Evolutionary conservation across 2,329 filamentous ascomycete genomes (phyloP).

Genomic region (Colletotrichum sp.): DNA sequence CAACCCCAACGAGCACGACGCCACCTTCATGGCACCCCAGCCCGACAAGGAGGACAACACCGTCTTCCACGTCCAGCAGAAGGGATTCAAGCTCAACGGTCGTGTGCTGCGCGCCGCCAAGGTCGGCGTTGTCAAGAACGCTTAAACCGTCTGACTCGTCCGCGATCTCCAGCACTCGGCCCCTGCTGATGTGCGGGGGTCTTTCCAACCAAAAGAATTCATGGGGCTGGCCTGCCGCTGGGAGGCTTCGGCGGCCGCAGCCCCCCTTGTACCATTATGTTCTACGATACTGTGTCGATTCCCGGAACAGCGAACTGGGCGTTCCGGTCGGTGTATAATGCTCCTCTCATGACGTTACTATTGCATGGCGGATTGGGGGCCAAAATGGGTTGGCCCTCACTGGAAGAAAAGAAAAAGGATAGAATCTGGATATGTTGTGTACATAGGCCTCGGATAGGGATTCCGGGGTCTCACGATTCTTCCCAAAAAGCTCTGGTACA

Average conservation of each 20-base stretch:
- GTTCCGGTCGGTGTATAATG: constrained; percentile 44
- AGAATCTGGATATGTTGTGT: constrained; percentile 17
- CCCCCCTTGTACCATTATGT: constrained; percentile 37
- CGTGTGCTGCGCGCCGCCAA: constrained; percentile 89
- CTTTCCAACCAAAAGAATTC: not conserved
- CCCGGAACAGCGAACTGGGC: constrained; percentile 21
- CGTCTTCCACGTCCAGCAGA: constrained; percentile 92
- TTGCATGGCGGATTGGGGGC: constrained; percentile 15
- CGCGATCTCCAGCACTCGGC: not conserved
- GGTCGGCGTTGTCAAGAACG: constrained; percentile 94
- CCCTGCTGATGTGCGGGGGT: not conserved
- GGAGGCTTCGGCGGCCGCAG: constrained; percentile 2
- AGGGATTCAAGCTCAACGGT: constrained; percentile 94
- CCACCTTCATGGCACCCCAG: constrained; percentile 90
- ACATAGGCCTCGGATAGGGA: constrained; percentile 7
- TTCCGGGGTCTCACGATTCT: constrained; percentile 1
- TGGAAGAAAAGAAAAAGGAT: constrained; percentile 15
- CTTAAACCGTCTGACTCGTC: constrained; percentile 32
- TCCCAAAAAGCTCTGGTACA: constrained; percentile 9
- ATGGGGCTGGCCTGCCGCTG: not conserved
- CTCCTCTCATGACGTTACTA: constrained; percentile 48
- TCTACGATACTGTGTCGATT: constrained; percentile 17
- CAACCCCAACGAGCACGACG: constrained; percentile 96
- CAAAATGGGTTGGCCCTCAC: constrained; percentile 9
- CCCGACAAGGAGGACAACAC: constrained; percentile 87